A percentile compares a stretch with the other conserved stretches of the same genome.
phyloP scores from a whole-genome alignment of 2,329 filamentous ascomycete genomes.

The Ophiocordyceps unilateralis region DNA sequence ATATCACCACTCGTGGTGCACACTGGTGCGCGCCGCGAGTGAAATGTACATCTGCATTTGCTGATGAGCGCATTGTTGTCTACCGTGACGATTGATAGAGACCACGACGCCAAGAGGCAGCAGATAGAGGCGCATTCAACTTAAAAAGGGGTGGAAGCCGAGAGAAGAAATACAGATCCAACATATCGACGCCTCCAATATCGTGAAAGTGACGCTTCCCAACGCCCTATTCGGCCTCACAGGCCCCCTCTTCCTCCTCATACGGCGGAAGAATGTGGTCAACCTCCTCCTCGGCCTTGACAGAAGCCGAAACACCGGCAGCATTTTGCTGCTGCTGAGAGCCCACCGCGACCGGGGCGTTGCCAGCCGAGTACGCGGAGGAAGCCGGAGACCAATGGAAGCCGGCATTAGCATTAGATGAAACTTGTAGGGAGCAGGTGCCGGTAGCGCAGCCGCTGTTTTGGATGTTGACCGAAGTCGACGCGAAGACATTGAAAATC shows the following conservation, averaged over 20 bases:
- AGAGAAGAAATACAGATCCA: too few relatives aligned
- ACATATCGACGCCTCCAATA: too few relatives aligned
- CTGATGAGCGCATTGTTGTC: too few relatives aligned
- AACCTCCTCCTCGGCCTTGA: neutral
- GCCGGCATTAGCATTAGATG: neutral
- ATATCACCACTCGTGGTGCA: too few relatives aligned
- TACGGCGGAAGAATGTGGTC: neutral
- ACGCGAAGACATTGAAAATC: neutral
- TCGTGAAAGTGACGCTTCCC: too few relatives aligned
- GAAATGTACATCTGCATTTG: too few relatives aligned
- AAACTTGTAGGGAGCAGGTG: neutral
- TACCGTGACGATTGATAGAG: too few relatives aligned
- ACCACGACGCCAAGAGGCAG: too few relatives aligned
- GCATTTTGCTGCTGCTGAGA: neutral
- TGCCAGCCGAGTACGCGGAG: too few relatives aligned
- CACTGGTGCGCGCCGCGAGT: too few relatives aligned
- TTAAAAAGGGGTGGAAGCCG: too few relatives aligned
- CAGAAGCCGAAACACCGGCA: neutral
- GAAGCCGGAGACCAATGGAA: neutral
- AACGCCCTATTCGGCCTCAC: neutral
- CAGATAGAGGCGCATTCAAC: too few relatives aligned
- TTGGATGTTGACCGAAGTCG: neutral
- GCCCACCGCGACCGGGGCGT: neutral
- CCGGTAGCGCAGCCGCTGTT: neutral
- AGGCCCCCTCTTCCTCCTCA: neutral